phyloP scores from a whole-genome alignment of 768 basidiomycete species.

The Cytidiella melzeri region DNA sequence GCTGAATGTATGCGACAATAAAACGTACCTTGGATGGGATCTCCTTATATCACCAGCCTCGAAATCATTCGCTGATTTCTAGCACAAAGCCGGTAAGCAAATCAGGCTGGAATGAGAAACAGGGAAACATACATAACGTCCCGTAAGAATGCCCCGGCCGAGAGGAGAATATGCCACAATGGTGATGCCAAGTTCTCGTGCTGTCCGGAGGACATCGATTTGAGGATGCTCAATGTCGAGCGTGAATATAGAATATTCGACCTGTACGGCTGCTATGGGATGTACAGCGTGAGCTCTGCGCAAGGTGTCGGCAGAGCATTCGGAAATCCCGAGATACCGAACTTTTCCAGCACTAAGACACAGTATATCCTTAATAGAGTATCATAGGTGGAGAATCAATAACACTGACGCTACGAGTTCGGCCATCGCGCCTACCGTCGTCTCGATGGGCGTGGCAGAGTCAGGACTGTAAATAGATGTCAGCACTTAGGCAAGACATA shows the following conservation, averaged over 20 bases:
- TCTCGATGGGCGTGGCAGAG: slow-evolving; percentile 16
- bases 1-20: background rate
- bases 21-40: background rate
- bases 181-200: slow-evolving; percentile 35
- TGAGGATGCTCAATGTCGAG: slow-evolving; percentile 25
- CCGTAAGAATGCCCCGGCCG: slow-evolving; percentile 28
- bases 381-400: background rate
- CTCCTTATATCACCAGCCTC: slow-evolving; percentile 19
- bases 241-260: slow-evolving; percentile 31
- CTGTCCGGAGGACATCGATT: slow-evolving; percentile 34
- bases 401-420: slow-evolving; percentile 17
- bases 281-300: slow-evolving; percentile 24
- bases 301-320: slow-evolving; percentile 19
- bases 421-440: slow-evolving; percentile 20
- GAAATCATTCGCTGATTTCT: slow-evolving; percentile 28
- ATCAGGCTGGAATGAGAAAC: background rate
- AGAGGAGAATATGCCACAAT: slow-evolving; percentile 30
- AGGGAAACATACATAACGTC: slow-evolving; percentile 20
- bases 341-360: slow-evolving; percentile 27
- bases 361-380: background rate
- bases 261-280: slow-evolving; percentile 25
- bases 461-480: slow-evolving; percentile 10
- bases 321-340: slow-evolving; percentile 32
- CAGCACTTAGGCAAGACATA: no score
- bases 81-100: background rate